Evolutionary conservation across 768 basidiomycete genomes (phyloP).

Genomic region (Tephrocybe sp.): DNA sequence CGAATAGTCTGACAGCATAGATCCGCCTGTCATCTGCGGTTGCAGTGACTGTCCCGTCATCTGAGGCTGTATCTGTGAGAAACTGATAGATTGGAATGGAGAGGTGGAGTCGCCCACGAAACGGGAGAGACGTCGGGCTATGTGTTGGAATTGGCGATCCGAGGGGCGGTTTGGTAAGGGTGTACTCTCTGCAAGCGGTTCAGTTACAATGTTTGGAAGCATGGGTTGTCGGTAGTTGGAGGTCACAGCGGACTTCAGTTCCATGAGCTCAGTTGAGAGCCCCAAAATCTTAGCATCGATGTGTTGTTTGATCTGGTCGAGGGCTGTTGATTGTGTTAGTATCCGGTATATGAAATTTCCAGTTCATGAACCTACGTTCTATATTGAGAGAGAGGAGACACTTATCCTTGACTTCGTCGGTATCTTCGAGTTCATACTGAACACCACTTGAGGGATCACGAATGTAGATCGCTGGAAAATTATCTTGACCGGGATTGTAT

Average conservation of each 20-base stretch:
- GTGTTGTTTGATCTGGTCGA: slow-evolving; percentile 98
- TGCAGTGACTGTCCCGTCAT: slow-evolving; percentile 69
- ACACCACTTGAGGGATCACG: slow-evolving; percentile 91
- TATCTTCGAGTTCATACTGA: slow-evolving; percentile 94
- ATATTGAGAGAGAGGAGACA: slow-evolving; percentile 91
- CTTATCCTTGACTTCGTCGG: slow-evolving; percentile 88
- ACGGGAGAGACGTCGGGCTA: slow-evolving; percentile 74
- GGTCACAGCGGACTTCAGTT: slow-evolving; percentile 68
- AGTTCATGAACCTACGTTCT: slow-evolving; percentile 68
- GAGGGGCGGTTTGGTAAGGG: slow-evolving; percentile 67
- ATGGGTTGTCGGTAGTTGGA: slow-evolving; percentile 51
- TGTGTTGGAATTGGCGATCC: slow-evolving; percentile 71
- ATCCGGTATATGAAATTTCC: not conserved
- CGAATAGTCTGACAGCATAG: slow-evolving; percentile 71
- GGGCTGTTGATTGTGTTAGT: slow-evolving; percentile 48
- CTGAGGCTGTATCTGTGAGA: slow-evolving; percentile 49
- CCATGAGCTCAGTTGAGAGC: slow-evolving; percentile 87
- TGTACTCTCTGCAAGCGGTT: slow-evolving; percentile 64
- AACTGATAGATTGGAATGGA: slow-evolving; percentile 25
- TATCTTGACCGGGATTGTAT: slow-evolving; percentile 89
- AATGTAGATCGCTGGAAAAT: slow-evolving; percentile 95
- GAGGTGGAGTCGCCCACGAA: slow-evolving; percentile 51
- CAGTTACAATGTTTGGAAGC: slow-evolving; percentile 47
- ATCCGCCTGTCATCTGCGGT: slow-evolving; percentile 76
- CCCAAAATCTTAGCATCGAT: slow-evolving; percentile 89